Evolutionary conservation across 129 eudicot species (phyloP), one percentile per base, ranked within the genome.

Genomic region (Helichrysum umbraculigerum): DNA sequence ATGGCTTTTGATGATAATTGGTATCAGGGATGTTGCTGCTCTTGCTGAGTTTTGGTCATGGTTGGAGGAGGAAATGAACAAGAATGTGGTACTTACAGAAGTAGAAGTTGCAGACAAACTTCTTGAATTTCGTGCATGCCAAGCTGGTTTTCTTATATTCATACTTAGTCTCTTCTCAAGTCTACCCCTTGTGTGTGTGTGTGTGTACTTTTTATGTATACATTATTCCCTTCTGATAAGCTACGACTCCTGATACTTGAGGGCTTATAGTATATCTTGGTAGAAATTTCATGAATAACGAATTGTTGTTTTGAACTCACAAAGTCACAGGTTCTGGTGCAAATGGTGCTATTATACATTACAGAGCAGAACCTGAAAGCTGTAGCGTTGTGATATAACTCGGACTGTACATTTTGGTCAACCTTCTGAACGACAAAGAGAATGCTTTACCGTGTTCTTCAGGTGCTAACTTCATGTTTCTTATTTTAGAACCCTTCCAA

Each of bases 321-420:
- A 93, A 97, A 85, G 60, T 88, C 99, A 67, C n/a, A n/a, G n/a
- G n/a, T n/a, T n/a, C n/a, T n/a, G n/a, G n/a, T n/a, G n/a, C n/a
- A n/a, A n/a, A n/a, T n/a, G n/a, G n/a, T n/a, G n/a, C n/a, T n/a
- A n/a, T n/a, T n/a, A n/a, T n/a, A n/a, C n/a, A n/a, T n/a, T n/a
- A n/a, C n/a, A n/a, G n/a, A n/a, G n/a, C n/a, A n/a, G n/a, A n/a
- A n/a, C n/a, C n/a, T n/a, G n/a, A n/a, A n/a, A n/a, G n/a, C n/a
- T n/a, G n/a, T n/a, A n/a, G n/a, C n/a, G n/a, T n/a, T n/a, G n/a
- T n/a, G 99, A 94, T 60, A 78, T 94, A 72, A 94, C 99, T 17
- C 75, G 99, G 58, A 94, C 99, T 12, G 97, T 91, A 51, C 99
- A 94, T 78, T 91, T 94, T 81, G 90, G 99, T 71, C 83, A 91